Evolutionary conservation across 805 yeast genomes (phyloP).

Genomic region (Wickerhamiella parazyma): DNA sequence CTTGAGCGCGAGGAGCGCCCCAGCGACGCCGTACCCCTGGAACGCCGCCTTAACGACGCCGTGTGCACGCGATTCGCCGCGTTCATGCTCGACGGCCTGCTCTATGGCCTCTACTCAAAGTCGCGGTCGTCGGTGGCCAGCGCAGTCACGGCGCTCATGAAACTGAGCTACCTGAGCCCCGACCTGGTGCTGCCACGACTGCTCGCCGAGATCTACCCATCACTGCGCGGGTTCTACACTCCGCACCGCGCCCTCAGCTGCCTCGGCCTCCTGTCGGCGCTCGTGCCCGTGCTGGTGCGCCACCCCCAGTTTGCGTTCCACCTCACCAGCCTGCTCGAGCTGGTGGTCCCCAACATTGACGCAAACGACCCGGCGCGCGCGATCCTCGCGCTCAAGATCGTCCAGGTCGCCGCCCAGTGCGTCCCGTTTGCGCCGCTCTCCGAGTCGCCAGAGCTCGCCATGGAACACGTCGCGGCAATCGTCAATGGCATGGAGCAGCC

Average conservation of each 20-base stretch:
- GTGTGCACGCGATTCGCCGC: conserved; percentile 32
- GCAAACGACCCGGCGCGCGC: conserved; percentile 74
- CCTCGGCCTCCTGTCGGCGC: conserved; percentile 47
- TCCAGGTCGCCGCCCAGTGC: conserved; percentile 56
- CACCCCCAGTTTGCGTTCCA: conserved; percentile 62
- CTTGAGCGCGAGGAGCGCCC: conserved; percentile 23
- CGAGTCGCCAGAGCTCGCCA: conserved; percentile 23
- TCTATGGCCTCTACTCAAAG: conserved; percentile 40
- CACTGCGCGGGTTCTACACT: conserved; percentile 29
- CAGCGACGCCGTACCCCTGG: conserved; percentile 23
- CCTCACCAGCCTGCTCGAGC: conserved; percentile 54
- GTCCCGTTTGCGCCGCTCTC: conserved; percentile 45
- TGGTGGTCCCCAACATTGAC: conserved; percentile 71
- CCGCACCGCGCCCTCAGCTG: conserved; percentile 72
- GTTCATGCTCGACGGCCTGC: conserved; percentile 40
- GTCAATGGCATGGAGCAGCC: conserved; percentile 43
- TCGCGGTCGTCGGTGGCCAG: conserved; percentile 8
- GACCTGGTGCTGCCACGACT: conserved; percentile 26
- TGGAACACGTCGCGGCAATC: conserved; percentile 45
- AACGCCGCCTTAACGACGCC: conserved; percentile 23
- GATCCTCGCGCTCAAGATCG: conserved; percentile 47
- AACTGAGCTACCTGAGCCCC: conserved; percentile 51
- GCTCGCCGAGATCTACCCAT: conserved; percentile 48
- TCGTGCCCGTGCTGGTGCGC: conserved; percentile 52
- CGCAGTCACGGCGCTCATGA: conserved; percentile 10